phyloP scores from a whole-genome alignment of 1,139 yeast genomes.

The Candida albicans region DNA sequence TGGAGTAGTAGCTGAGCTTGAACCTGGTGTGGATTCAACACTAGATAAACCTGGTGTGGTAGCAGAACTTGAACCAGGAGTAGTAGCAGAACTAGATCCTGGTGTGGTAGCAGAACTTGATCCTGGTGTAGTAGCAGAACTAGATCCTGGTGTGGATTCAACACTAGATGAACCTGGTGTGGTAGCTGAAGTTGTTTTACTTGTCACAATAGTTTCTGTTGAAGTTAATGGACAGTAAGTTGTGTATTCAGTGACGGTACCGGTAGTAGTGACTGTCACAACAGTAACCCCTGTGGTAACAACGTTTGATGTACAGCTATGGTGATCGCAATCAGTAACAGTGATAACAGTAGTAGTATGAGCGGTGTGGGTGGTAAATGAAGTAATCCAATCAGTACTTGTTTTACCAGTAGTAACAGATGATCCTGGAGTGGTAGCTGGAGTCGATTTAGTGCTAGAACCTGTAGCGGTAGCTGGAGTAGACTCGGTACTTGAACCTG shows the following conservation, averaged over 20 bases:
- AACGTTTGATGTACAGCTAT: neutral
- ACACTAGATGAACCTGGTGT: constrained; percentile 14
- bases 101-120: neutral
- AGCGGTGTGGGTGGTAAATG: constrained; percentile 1
- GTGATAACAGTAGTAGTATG: neutral
- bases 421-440: neutral
- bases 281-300: constrained; percentile 5
- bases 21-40: too few species aligned
- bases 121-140: neutral
- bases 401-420: neutral
- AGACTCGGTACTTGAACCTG: neutral
- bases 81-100: neutral
- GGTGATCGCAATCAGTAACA: neutral
- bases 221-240: constrained; percentile 7
- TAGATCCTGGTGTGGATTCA: neutral
- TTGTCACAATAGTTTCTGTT: constrained; percentile 1
- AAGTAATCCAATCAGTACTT: neutral
- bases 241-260: neutral
- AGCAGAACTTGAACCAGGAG: neutral
- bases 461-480: constrained; percentile 2
- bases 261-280: constrained; percentile 2
- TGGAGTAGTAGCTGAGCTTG: too few species aligned
- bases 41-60: neutral
- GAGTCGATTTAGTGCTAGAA: neutral
- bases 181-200: constrained; percentile 1